Percentiles rank a stretch among this genome's conserved stretches.
These are phyloP conservation scores for Arxiozyma slooffiae DNA, from an alignment of 1,139 yeast species.

Conservation along the genomic window DNA sequence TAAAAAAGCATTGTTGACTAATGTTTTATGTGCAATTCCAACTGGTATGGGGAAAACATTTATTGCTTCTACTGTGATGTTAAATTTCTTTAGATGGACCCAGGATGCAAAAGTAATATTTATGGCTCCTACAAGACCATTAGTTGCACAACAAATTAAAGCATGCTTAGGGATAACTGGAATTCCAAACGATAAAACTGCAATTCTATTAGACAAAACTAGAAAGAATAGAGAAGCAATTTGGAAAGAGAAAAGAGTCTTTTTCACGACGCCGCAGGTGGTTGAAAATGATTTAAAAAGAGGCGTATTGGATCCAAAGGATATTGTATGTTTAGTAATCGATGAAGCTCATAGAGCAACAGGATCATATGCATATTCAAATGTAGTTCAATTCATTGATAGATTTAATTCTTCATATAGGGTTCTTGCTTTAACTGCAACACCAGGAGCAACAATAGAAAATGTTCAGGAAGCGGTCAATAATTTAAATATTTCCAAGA, in stretches of 20 bases:
- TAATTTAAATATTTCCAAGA: conserved; percentile 60
- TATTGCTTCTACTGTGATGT: conserved; percentile 88
- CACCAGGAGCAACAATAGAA: conserved; percentile 82
- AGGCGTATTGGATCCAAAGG: conserved; percentile 68
- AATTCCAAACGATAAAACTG: conserved; percentile 63
- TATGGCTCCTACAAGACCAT: conserved; percentile 94
- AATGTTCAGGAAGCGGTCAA: conserved; percentile 79
- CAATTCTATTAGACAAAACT: conserved; percentile 68
- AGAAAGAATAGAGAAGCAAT: conserved; percentile 56
- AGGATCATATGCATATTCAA: conserved; percentile 82
- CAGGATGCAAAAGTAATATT: conserved; percentile 68
- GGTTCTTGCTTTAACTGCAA: conserved; percentile 82
- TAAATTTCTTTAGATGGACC: conserved; percentile 83
- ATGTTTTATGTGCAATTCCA: conserved; percentile 81
- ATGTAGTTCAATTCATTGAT: conserved; percentile 58
- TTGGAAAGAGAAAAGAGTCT: conserved; percentile 69
- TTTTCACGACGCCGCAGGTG: conserved; percentile 94
- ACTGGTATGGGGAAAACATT: conserved; percentile 97
- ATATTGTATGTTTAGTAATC: conserved; percentile 64
- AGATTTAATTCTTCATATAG: conserved; percentile 61
- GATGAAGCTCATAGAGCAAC: conserved; percentile 96
- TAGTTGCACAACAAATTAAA: conserved; percentile 94
- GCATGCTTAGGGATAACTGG: conserved; percentile 90
- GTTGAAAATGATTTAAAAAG: conserved; percentile 78
- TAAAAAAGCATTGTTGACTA: conserved; percentile 57